Conservation (phyloP, 352 stramenopile species). For the Blastocystis sp. region DNA sequence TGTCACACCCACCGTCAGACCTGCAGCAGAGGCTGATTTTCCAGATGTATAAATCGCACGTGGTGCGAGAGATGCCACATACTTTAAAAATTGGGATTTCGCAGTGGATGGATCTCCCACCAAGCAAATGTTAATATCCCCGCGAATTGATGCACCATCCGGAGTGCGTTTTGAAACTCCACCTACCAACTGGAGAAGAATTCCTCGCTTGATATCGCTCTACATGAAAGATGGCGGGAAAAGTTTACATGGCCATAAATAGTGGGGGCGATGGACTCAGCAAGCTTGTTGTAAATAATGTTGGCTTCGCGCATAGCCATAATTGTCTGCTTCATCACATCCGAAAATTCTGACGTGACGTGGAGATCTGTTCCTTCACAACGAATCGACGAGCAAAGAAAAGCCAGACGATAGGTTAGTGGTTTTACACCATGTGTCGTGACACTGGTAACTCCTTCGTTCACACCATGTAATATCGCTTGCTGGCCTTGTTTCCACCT, state of each 20-base stretch:
- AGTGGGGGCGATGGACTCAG: slow-evolving; percentile 85
- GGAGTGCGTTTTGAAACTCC: slow-evolving; percentile 93
- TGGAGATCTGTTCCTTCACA: neutral
- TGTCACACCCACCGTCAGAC: slow-evolving; percentile 88
- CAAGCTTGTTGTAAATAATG: slow-evolving; percentile 84
- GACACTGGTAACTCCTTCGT: neutral
- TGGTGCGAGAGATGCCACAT: slow-evolving; percentile 70
- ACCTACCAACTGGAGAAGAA: slow-evolving; percentile 93
- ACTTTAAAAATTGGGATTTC: slow-evolving; percentile 78
- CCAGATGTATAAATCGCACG: slow-evolving; percentile 90
- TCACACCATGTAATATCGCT: neutral
- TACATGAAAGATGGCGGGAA: neutral
- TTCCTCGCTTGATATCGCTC: slow-evolving; percentile 76
- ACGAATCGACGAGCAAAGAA: slow-evolving; percentile 72
- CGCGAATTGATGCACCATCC: slow-evolving; percentile 81
- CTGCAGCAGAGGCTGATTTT: slow-evolving; percentile 88
- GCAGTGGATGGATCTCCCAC: slow-evolving; percentile 81
- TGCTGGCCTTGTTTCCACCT: slow-evolving; percentile 68
- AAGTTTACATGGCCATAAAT: slow-evolving; percentile 95
- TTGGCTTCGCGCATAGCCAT: slow-evolving; percentile 19
- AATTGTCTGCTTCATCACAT: neutral
- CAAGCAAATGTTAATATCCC: slow-evolving; percentile 87
- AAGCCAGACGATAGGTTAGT: slow-evolving; percentile 94
- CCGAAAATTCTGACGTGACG: neutral
- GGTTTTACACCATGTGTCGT: neutral